Evolutionary conservation across 495 filamentous ascomycete genomes (phyloP).

Genomic region (Amorphotheca resinae): DNA sequence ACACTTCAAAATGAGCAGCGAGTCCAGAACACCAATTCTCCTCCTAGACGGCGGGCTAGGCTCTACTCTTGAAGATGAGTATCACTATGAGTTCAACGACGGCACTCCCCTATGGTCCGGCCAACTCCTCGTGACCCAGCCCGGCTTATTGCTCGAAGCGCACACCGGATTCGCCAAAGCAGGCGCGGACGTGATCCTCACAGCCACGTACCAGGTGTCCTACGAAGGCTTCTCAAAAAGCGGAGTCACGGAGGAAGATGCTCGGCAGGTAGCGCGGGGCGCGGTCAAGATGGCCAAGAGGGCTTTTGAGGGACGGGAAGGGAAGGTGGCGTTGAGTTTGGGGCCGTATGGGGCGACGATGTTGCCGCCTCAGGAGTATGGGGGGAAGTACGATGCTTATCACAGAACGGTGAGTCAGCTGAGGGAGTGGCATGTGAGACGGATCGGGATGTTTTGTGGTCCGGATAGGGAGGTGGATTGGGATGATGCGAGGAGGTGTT

Average conservation of each 20-base stretch:
- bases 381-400: constrained; percentile 40
- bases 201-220: constrained; percentile 53
- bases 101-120: constrained; percentile 54
- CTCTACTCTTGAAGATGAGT: constrained; percentile 47
- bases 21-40: too few relatives aligned
- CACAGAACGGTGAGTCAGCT: constrained; percentile 32
- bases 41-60: constrained; percentile 57
- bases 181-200: constrained; percentile 47
- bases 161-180: constrained; percentile 40
- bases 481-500: constrained; percentile 6
- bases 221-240: constrained; percentile 34
- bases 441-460: constrained; percentile 41
- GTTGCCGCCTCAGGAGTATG: constrained; percentile 50
- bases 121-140: constrained; percentile 38
- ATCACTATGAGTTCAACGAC: constrained; percentile 33
- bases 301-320: constrained; percentile 1
- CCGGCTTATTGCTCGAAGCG: constrained; percentile 34
- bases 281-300: constrained; percentile 5
- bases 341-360: constrained; percentile 56
- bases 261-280: not conserved
- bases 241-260: constrained; percentile 14
- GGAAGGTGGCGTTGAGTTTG: constrained; percentile 36
- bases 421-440: constrained; percentile 40
- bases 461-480: too few relatives aligned
- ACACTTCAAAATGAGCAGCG: too few relatives aligned